These are phyloP conservation scores for Colletotrichum salicis DNA, from an alignment of 2,329 filamentous ascomycete genomes.

Conservation along the genomic window DNA sequence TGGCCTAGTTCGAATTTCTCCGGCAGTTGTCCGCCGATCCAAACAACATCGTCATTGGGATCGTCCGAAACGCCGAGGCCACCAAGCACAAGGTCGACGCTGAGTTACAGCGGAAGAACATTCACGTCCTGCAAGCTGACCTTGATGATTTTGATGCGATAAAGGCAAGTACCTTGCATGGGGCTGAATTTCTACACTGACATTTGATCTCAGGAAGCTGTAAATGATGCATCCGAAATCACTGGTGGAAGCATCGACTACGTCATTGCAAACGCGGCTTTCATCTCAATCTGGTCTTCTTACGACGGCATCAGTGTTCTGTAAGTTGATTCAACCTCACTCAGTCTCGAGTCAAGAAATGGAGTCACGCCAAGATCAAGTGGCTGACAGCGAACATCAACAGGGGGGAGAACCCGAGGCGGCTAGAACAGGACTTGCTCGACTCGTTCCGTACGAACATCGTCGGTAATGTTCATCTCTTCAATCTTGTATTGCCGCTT, in stretches of 20 bases:
- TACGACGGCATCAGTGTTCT: background rate
- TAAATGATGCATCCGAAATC: background rate
- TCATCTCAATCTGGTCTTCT: background rate
- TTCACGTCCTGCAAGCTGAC: conserved; percentile 55
- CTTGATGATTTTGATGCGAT: conserved; percentile 51
- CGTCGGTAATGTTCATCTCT: conserved; percentile 61
- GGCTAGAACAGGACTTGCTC: conserved; percentile 4
- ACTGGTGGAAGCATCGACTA: background rate
- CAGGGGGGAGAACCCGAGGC: conserved; percentile 2
- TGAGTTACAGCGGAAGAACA: conserved; percentile 53
- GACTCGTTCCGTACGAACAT: conserved; percentile 58
- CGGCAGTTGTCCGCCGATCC: conserved; percentile 50
- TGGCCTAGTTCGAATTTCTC: background rate
- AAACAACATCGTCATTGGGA: conserved; percentile 56
- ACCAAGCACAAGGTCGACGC: conserved; percentile 55
- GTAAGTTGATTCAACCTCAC: background rate
- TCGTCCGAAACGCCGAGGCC: conserved; percentile 57
- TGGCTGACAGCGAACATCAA: background rate
- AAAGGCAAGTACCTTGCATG: conserved; percentile 40
- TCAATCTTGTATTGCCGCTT: conserved; percentile 63
- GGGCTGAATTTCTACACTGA: background rate
- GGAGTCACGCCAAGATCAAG: no score
- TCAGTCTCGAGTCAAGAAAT: no score
- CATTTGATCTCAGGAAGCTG: background rate
- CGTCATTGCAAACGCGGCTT: background rate